phyloP scores from a whole-genome alignment of 306 rosid genomes.

The Coriaria nepalensis region DNA sequence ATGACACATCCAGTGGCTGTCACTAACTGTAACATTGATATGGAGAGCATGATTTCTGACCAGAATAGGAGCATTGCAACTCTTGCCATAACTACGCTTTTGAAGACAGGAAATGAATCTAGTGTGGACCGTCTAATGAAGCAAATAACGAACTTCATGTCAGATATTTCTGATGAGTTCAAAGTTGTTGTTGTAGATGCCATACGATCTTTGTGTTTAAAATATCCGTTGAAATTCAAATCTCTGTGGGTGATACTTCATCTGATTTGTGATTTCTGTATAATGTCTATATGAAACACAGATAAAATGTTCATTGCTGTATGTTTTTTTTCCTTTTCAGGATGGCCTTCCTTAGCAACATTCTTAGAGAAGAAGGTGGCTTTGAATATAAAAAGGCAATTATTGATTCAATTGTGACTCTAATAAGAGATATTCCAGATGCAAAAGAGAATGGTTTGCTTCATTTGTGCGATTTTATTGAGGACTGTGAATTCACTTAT shows the following conservation, averaged over 20 bases:
- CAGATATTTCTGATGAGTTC: slow-evolving; percentile 96
- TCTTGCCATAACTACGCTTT: slow-evolving; percentile 92
- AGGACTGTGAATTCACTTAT: slow-evolving; percentile 97
- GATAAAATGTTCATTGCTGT: too few relatives aligned
- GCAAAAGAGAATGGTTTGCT: slow-evolving; percentile 95
- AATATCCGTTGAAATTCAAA: slow-evolving; percentile 89
- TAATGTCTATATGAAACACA: background rate
- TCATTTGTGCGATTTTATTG: slow-evolving; percentile 97
- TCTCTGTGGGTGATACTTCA: slow-evolving; percentile 58
- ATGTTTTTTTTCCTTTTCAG: slow-evolving; percentile 23
- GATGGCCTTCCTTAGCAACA: slow-evolving; percentile 97
- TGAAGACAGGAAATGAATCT: slow-evolving; percentile 96
- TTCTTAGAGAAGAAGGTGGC: slow-evolving; percentile 98
- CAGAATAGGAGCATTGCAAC: slow-evolving; percentile 98
- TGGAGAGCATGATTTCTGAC: slow-evolving; percentile 95
- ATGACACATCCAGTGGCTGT: slow-evolving; percentile 99
- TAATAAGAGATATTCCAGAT: slow-evolving; percentile 89
- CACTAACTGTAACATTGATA: slow-evolving; percentile 95
- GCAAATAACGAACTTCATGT: slow-evolving; percentile 96
- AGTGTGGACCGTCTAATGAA: slow-evolving; percentile 98
- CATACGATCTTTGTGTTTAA: slow-evolving; percentile 84
- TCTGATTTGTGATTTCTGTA: slow-evolving; percentile 5
- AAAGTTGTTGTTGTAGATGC: slow-evolving; percentile 98
- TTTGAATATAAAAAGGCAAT: slow-evolving; percentile 98
- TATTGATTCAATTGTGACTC: slow-evolving; percentile 92